Percentiles rank a stretch among this genome's conserved stretches.
Evolutionary conservation across 108 stramenopile genomes (phyloP).

Genomic region (Cylindrotheca fusiformis): DNA sequence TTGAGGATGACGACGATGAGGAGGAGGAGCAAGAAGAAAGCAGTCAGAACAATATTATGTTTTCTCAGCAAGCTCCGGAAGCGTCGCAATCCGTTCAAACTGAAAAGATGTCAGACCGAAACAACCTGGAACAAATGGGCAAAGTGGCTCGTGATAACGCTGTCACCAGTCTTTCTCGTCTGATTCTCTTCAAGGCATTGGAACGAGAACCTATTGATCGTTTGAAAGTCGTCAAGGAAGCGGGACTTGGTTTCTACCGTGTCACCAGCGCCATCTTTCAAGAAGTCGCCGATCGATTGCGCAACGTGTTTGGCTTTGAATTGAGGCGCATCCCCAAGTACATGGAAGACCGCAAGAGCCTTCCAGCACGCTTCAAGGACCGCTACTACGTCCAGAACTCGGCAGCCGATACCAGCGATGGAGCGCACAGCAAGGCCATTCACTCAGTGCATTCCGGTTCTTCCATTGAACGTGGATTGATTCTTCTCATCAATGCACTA

Average conservation of each 20-base stretch:
- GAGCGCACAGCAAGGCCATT: slow-evolving; percentile 59
- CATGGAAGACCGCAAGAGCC: slow-evolving; percentile 51
- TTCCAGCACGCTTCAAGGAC: slow-evolving; percentile 64
- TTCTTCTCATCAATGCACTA: slow-evolving; percentile 71
- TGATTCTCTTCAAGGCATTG: slow-evolving; percentile 74
- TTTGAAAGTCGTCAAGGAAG: slow-evolving; percentile 63
- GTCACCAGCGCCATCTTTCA: slow-evolving; percentile 50
- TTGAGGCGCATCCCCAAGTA: slow-evolving; percentile 45
- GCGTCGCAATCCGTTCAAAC: slow-evolving; percentile 52
- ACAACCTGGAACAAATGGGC: slow-evolving; percentile 52
- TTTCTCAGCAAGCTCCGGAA: slow-evolving; percentile 65
- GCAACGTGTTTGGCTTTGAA: slow-evolving; percentile 77
- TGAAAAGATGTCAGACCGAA: slow-evolving; percentile 40
- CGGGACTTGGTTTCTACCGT: slow-evolving; percentile 39
- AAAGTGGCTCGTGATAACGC: slow-evolving; percentile 50
- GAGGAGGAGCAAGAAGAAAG: slow-evolving; percentile 16
- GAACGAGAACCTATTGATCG: slow-evolving; percentile 76
- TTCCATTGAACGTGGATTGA: slow-evolving; percentile 62
- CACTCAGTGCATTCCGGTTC: slow-evolving; percentile 51
- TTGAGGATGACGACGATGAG: slow-evolving; percentile 13
- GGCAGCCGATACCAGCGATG: slow-evolving; percentile 48
- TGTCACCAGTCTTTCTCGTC: slow-evolving; percentile 49
- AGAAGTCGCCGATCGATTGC: slow-evolving; percentile 56
- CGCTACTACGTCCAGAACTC: slow-evolving; percentile 70
- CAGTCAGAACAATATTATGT: slow-evolving; percentile 11